These are phyloP conservation scores for barley (Hordeum vulgare) DNA, from an alignment of 176 grass and related monocot genomes.

Conservation along the genomic window DNA sequence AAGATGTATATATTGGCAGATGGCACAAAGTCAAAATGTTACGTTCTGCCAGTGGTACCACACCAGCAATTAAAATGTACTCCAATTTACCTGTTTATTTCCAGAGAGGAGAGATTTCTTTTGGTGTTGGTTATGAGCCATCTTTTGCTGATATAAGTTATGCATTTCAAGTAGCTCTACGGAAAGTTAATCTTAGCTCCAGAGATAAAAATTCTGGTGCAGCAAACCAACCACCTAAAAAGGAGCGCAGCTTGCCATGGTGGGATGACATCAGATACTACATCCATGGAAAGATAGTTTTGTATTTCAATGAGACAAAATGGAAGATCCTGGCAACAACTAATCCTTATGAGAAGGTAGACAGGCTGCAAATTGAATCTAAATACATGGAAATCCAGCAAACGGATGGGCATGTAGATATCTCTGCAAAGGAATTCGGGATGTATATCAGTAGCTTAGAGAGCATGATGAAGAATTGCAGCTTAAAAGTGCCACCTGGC, in stretches of 20 bases:
- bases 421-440: slow-evolving; percentile 88
- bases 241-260: slow-evolving; percentile 96
- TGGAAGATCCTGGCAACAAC: slow-evolving; percentile 92
- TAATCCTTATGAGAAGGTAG: slow-evolving; percentile 90
- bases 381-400: slow-evolving; percentile 96
- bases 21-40: slow-evolving; percentile 87
- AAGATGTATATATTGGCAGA: slow-evolving; percentile 94
- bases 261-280: slow-evolving; percentile 99
- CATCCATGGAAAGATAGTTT: slow-evolving; percentile 83
- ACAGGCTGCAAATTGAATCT: slow-evolving; percentile 91
- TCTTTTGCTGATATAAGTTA: slow-evolving; percentile 99
- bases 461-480: slow-evolving; percentile 91
- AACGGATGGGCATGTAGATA: slow-evolving; percentile 86
- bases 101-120: slow-evolving; percentile 90
- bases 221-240: slow-evolving; percentile 56
- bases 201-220: slow-evolving; percentile 40
- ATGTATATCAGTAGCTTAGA: slow-evolving; percentile 92
- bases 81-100: slow-evolving; percentile 94
- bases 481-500: slow-evolving; percentile 63
- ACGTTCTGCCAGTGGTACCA: slow-evolving; percentile 96
- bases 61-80: slow-evolving; percentile 98
- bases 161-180: slow-evolving; percentile 87
- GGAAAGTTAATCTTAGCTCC: slow-evolving; percentile 77
- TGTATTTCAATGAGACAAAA: slow-evolving; percentile 77
- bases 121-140: slow-evolving; percentile 98